Percentiles rank a stretch among this genome's conserved stretches.
These are phyloP conservation scores for Spathaspora jeffriesii DNA, from an alignment of 1,139 yeast species.

Conservation along the genomic window DNA sequence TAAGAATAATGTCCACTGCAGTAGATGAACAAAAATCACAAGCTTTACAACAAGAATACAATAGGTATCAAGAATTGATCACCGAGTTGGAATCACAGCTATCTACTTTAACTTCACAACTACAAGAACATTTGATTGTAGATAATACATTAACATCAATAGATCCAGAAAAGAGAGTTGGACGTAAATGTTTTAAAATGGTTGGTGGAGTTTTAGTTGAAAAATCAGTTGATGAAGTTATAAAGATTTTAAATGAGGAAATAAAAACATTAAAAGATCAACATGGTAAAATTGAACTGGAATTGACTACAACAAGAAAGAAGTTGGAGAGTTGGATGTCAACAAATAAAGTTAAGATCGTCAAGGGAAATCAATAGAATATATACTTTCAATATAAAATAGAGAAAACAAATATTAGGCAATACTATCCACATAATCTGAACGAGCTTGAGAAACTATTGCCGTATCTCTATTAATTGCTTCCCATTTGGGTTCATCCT, in stretches of 20 bases:
- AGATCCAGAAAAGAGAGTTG: conserved; percentile 40
- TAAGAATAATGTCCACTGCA: conserved; percentile 1
- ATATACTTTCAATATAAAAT: neutral
- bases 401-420: conserved; percentile 7
- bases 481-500: conserved; percentile 96
- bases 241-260: conserved; percentile 67
- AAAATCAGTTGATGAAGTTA: conserved; percentile 74
- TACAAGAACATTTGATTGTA: conserved; percentile 44
- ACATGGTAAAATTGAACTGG: conserved; percentile 43
- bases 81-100: conserved; percentile 59
- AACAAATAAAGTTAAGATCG: conserved; percentile 65
- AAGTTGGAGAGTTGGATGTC: conserved; percentile 71
- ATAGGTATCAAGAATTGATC: conserved; percentile 60
- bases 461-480: conserved; percentile 67
- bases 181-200: conserved; percentile 89
- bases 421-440: conserved; percentile 27
- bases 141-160: conserved; percentile 31
- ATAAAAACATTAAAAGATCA: conserved; percentile 45
- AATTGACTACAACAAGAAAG: conserved; percentile 45
- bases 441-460: conserved; percentile 27
- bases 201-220: conserved; percentile 92
- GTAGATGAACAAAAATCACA: conserved; percentile 46
- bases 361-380: conserved; percentile 35
- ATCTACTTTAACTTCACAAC: conserved; percentile 44
- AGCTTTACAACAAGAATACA: conserved; percentile 59